Base-by-base conservation (phyloP, 208 protist species). In the Strigomonas culicis region DNA sequence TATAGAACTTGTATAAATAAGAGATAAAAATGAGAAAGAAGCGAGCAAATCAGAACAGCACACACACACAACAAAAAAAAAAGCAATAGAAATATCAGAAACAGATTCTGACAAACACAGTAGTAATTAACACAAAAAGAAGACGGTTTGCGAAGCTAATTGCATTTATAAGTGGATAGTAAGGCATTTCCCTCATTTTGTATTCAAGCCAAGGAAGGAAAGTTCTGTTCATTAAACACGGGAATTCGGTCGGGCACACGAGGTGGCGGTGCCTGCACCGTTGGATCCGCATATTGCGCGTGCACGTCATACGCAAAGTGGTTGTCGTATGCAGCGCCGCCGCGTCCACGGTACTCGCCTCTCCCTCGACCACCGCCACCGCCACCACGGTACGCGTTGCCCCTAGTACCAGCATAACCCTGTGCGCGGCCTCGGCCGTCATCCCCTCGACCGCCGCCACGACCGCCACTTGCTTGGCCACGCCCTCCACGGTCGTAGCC, bases 181-280 rank as follows among this genome's bases (percentile, higher is more conserved):
- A 39, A 39, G 34, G 10, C n/a, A n/a, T n/a, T n/a, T n/a, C n/a
- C 7, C 15, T 21, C 34, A 15, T 32, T 34, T 28, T 13, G 22
- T 2, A 7, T 46, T 74, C 44, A 74, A n/a, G 46, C 46, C 10
- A 79, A 61, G 0, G 59, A 60, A 7, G 72, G 72, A 58, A 78
- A 78, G 59, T 74, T 74, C 0, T 27, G 36, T 30, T 68, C 63
- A 44, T 78, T 73, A 0, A 78, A 56, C 25, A 36, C 66, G 0
- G 68, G 72, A 19, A 71, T 66, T 57, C 19, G 32, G 13, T 4
- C 17, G 31, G 2, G 51, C 31, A 31, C 30, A 53, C 36, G 49
- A 32, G 11, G 59, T 30, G 7, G 50, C 11, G 1, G 59, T 36
- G 52, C 68, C 59, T 1, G 50, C 43, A 30, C 70, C 52, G 39